Percentiles rank a stretch among this genome's conserved stretches.
These are phyloP conservation scores for Herpetospermum pedunculosum DNA, from an alignment of 306 rosid species.

Conservation along the genomic window DNA sequence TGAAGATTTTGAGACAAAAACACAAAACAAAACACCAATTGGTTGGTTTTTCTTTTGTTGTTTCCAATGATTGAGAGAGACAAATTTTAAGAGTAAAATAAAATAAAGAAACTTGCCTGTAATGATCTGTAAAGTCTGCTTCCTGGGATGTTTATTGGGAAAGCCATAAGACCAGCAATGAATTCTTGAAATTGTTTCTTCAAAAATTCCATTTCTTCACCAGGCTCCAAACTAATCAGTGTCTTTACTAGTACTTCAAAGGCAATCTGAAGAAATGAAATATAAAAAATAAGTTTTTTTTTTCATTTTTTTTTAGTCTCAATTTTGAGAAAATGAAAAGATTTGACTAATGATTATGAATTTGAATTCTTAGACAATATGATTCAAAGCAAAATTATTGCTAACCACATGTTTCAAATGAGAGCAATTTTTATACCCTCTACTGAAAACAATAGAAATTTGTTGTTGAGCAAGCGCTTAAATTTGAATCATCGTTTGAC, in stretches of 20 bases:
- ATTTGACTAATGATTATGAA: not conserved
- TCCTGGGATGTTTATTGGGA: constrained; percentile 73
- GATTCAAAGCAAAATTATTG: not conserved
- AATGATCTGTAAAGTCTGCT: constrained; percentile 70
- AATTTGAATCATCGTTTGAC: no score
- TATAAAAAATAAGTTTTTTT: not conserved
- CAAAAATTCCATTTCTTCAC: constrained; percentile 68
- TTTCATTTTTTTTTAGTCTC: not conserved
- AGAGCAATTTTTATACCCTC: not conserved
- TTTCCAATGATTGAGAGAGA: not conserved
- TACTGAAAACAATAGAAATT: not conserved
- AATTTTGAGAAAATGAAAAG: not conserved
- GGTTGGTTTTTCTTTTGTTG: not conserved
- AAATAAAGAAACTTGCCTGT: constrained; percentile 20
- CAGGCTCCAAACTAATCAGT: constrained; percentile 84
- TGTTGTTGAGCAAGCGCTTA: no score
- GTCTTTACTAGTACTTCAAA: constrained; percentile 91
- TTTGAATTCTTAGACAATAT: not conserved
- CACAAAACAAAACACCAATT: not conserved
- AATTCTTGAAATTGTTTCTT: constrained; percentile 73
- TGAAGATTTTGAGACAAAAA: constrained; percentile 12
- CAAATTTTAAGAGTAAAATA: not conserved
- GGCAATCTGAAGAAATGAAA: constrained; percentile 48
- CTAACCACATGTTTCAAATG: not conserved
- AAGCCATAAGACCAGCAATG: constrained; percentile 84